Evolutionary conservation across 1,284 basidiomycete genomes (phyloP).

Genomic region (Cryptococcus hybrid): DNA sequence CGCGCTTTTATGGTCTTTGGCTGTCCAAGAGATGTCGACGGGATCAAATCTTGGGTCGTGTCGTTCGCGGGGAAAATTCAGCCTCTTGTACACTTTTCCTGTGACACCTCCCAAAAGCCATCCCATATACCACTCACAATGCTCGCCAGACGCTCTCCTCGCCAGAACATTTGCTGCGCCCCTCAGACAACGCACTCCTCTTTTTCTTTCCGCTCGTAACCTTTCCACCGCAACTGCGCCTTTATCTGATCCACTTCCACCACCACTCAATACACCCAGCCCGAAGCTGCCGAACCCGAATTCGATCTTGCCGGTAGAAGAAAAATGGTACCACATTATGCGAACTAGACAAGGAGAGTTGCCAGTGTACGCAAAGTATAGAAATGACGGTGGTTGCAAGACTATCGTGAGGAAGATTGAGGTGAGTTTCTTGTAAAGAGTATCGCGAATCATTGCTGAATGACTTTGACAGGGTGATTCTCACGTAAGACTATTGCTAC

Average conservation of each 20-base stretch:
- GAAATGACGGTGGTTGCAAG: conserved; percentile 26
- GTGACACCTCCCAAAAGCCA: too few species aligned
- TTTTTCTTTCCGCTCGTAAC: too few species aligned
- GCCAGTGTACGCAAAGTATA: conserved; percentile 38
- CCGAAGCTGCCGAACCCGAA: neutral
- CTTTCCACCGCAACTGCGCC: too few species aligned
- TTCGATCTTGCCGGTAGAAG: neutral
- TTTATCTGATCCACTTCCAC: neutral
- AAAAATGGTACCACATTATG: conserved; percentile 12
- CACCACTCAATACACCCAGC: neutral
- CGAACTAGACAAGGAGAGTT: conserved; percentile 19
- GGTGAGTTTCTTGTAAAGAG: conserved; percentile 18
- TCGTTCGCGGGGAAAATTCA: too few species aligned
- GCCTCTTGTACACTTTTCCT: too few species aligned
- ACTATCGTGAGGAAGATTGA: conserved; percentile 36
- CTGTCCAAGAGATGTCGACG: too few species aligned
- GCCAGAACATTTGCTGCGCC: too few species aligned
- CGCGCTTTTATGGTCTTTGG: too few species aligned
- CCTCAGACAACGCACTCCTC: too few species aligned
- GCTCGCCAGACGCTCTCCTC: too few species aligned
- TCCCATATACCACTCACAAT: too few species aligned
- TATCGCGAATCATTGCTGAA: neutral
- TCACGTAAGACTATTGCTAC: conserved; percentile 9
- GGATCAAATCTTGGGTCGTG: too few species aligned
- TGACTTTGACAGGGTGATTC: conserved; percentile 16